Conservation (phyloP, 176 grass and related monocot species). For the Carex scoparia region DNA sequence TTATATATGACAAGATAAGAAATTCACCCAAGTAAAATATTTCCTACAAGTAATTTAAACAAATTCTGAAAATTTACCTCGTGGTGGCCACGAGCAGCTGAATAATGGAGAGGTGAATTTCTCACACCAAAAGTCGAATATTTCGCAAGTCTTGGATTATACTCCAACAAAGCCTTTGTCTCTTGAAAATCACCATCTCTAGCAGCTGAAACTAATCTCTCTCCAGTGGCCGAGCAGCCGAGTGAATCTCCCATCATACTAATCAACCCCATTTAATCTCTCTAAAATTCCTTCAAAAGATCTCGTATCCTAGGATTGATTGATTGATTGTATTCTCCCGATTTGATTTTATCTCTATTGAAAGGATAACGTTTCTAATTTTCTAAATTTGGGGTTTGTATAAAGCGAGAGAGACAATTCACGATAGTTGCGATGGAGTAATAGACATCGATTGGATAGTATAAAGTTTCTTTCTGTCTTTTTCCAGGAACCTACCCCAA, state of each 20-base stretch:
- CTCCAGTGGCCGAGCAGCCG: conserved; percentile 78
- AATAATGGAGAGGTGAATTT: conserved; percentile 92
- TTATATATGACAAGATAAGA: neutral
- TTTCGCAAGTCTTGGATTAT: conserved; percentile 74
- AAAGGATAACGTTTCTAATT: neutral
- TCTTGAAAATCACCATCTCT: conserved; percentile 92
- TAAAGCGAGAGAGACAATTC: conserved; percentile 1
- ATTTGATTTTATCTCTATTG: neutral
- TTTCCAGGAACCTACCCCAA: conserved; percentile 16
- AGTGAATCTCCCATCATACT: conserved; percentile 75
- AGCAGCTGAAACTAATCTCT: conserved; percentile 72
- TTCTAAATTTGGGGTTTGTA: conserved; percentile 1
- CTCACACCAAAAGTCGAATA: conserved; percentile 81
- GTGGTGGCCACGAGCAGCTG: conserved; percentile 78
- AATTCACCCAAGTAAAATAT: neutral
- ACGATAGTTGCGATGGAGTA: conserved; percentile 16
- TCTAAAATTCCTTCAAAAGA: neutral
- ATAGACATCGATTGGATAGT: neutral
- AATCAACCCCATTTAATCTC: conserved; percentile 63
- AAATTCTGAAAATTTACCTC: conserved; percentile 55
- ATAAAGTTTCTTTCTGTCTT: conserved; percentile 30
- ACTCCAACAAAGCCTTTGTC: conserved; percentile 75
- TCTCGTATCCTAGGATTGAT: neutral
- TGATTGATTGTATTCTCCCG: neutral
- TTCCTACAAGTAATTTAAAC: conserved; percentile 3